Base-by-base conservation (phyloP, 352 stramenopile species). In the Phytophthora cryptogea region DNA sequence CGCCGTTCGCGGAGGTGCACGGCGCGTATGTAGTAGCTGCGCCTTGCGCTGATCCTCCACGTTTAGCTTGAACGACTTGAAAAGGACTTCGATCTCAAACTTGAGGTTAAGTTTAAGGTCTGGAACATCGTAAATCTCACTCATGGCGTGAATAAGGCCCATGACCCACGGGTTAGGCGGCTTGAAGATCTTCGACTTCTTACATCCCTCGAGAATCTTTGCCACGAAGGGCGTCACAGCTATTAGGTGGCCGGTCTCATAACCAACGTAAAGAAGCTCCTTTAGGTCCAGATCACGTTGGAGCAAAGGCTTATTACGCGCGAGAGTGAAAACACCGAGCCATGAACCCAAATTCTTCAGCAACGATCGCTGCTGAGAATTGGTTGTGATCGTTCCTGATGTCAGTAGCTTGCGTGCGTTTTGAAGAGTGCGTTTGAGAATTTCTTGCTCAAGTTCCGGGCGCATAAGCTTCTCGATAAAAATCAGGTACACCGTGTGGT, bases 91-190 rank as follows among this genome's bases (percentile, higher is more conserved):
- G 44, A 99, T 98, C 74, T 99, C 97, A 72, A 99, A 99, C 68
- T 99, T 99, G 45, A 99, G 96, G 73, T 99, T 99, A 61, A 99
- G 96, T 72, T 99, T 99, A 40, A 99, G 84, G 61, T 99, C 96
- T n/a, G 98, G 90, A 5, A 99, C 95, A 61, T 99, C 91, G 72
- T 99, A 99, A 28, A 99, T 90, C 53, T 98, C 96, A 36, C 91
- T 89, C 79, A 99, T 98, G 8, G 98, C 91, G 70, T 97, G 86
- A 32, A 99, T 92, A 60, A 99, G 87, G n/a, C 96, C 97, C 96
- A 99, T 99, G 14, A 99, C 83, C 98, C 98, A 99, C 31, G 97
- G 97, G 76, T 99, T 99, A 1, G 97, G 96, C 26, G 96, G 96
- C 58, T 96, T 95, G 70, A 99, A 99, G 36, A 99, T 97, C 62